Conservation (phyloP, 345 rosid species). For the Trapa incisa region DNA sequence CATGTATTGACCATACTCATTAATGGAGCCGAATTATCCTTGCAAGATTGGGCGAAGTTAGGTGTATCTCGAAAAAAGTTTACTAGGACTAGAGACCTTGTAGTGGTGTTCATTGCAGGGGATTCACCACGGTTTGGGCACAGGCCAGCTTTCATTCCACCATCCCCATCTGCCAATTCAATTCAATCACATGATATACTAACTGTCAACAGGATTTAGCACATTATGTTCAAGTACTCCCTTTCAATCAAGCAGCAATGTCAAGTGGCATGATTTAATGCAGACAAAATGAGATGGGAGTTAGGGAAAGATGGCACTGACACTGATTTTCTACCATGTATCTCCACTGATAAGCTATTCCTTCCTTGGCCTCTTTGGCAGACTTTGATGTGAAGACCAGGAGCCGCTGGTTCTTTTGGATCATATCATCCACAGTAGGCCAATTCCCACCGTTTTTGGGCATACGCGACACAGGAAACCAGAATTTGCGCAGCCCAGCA, state of each 20-base stretch:
- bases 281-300: background rate
- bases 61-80: slow-evolving; percentile 63
- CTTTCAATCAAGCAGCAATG: background rate
- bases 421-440: slow-evolving; percentile 69
- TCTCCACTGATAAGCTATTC: slow-evolving; percentile 68
- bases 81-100: slow-evolving; percentile 51
- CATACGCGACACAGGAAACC: slow-evolving; percentile 76
- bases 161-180: slow-evolving; percentile 50
- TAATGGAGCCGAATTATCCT: slow-evolving; percentile 69
- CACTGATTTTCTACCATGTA: slow-evolving; percentile 82
- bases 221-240: background rate
- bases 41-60: slow-evolving; percentile 40
- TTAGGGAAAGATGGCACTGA: slow-evolving; percentile 19
- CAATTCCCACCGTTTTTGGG: slow-evolving; percentile 68
- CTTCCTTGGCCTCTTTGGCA: slow-evolving; percentile 62
- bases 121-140: slow-evolving; percentile 76
- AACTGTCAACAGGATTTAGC: background rate
- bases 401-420: slow-evolving; percentile 51
- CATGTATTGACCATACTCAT: slow-evolving; percentile 41
- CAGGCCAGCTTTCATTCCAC: slow-evolving; percentile 51
- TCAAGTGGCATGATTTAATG: too few species aligned
- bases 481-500: slow-evolving; percentile 51
- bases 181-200: background rate
- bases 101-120: slow-evolving; percentile 38
- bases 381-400: slow-evolving; percentile 68